phyloP scores from a whole-genome alignment of 108 stramenopile genomes.

The Pseudonitzschia delicatissima region DNA sequence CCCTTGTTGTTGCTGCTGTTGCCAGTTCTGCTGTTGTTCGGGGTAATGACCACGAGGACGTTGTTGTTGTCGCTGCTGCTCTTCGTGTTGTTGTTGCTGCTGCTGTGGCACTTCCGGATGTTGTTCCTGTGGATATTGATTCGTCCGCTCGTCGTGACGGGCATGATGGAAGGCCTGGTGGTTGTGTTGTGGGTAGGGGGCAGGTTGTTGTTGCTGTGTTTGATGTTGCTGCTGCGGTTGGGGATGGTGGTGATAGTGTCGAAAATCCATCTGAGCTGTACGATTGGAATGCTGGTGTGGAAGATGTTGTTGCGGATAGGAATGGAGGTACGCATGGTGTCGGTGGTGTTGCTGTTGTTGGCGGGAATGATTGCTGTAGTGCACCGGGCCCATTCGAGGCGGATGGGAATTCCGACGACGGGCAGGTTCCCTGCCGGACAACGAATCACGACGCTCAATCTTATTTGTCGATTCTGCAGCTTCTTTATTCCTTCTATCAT shows the following conservation, averaged over 20 bases:
- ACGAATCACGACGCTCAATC: too few relatives aligned
- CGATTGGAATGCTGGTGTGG: too few relatives aligned
- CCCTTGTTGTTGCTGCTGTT: background rate
- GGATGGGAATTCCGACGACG: too few relatives aligned
- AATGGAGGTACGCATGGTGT: background rate
- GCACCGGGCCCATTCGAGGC: too few relatives aligned
- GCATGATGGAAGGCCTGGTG: background rate
- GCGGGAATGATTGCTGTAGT: background rate
- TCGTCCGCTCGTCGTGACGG: background rate
- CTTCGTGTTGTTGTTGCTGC: background rate
- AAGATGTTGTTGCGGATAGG: background rate
- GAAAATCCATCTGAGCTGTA: too few relatives aligned
- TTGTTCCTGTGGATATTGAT: background rate
- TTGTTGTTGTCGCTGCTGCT: background rate
- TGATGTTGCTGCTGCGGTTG: slow-evolving; percentile 1
- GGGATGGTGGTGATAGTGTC: background rate
- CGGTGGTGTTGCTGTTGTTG: slow-evolving; percentile 1
- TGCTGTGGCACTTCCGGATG: background rate
- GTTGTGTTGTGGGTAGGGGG: too few relatives aligned
- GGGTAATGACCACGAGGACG: background rate
- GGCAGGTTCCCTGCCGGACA: too few relatives aligned
- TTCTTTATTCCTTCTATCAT: too few relatives aligned
- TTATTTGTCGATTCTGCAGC: too few relatives aligned
- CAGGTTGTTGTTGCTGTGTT: background rate
- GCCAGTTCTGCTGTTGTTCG: background rate